Conservation (phyloP, 108 stramenopile species). For the Stephanodiscus triporus region DNA sequence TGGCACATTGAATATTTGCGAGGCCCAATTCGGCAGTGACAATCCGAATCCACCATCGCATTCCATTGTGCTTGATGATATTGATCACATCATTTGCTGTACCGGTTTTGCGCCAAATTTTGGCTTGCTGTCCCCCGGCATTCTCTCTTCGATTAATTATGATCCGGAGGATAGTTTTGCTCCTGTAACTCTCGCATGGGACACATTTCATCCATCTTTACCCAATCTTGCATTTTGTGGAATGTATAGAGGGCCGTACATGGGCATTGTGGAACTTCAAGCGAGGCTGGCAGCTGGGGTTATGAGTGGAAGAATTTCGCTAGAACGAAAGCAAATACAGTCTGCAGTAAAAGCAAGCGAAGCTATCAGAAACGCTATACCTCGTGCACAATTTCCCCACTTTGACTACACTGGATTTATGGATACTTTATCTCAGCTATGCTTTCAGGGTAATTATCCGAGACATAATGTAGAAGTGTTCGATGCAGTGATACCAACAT, state of each 20-base stretch:
- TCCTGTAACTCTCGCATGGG: slow-evolving; percentile 58
- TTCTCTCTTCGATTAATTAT: slow-evolving; percentile 57
- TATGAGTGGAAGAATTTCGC: slow-evolving; percentile 40
- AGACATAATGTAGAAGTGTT: slow-evolving; percentile 30
- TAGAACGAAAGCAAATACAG: slow-evolving; percentile 26
- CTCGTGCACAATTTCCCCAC: slow-evolving; percentile 71
- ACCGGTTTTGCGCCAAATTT: slow-evolving; percentile 61
- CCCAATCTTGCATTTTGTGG: slow-evolving; percentile 68
- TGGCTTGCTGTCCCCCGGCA: slow-evolving; percentile 39
- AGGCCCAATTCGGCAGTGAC: not conserved
- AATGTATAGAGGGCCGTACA: slow-evolving; percentile 75
- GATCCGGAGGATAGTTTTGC: slow-evolving; percentile 51
- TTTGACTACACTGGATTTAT: slow-evolving; percentile 64
- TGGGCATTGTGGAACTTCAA: slow-evolving; percentile 73
- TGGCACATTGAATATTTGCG: slow-evolving; percentile 24
- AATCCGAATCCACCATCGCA: not conserved
- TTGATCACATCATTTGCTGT: slow-evolving; percentile 59
- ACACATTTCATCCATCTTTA: slow-evolving; percentile 61
- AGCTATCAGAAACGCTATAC: slow-evolving; percentile 47
- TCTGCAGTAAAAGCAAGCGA: slow-evolving; percentile 44
- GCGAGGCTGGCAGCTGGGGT: slow-evolving; percentile 56
- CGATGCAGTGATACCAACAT: slow-evolving; percentile 56
- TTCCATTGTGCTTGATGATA: slow-evolving; percentile 19
- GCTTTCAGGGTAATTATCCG: slow-evolving; percentile 18
- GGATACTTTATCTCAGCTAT: slow-evolving; percentile 54